Conservation (phyloP, 371 early-diverging fungal species). For the Mucor ambiguus region DNA sequence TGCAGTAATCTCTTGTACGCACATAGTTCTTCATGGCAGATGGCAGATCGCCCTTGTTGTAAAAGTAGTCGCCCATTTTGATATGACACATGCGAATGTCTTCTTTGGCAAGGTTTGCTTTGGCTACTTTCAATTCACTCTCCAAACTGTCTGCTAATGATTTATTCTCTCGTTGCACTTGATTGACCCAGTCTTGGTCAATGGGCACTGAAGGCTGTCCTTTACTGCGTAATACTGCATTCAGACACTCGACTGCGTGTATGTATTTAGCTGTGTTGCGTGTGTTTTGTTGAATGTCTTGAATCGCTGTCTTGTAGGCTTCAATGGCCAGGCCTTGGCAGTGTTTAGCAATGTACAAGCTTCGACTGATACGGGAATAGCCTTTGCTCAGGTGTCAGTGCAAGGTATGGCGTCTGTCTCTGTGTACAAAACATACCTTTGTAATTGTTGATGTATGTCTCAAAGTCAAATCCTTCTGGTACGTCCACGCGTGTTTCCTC, state of each 20-base stretch:
- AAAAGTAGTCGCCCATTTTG: constrained; percentile 78
- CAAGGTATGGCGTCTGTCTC: not conserved
- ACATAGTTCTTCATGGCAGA: constrained; percentile 71
- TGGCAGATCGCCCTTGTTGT: constrained; percentile 68
- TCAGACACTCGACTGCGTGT: constrained; percentile 50
- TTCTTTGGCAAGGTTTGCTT: constrained; percentile 76
- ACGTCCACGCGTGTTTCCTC: constrained; percentile 33
- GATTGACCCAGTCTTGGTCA: constrained; percentile 63
- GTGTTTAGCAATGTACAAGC: constrained; percentile 77
- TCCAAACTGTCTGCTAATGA: constrained; percentile 66
- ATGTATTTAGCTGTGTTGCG: constrained; percentile 57
- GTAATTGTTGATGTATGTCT: constrained; percentile 70
- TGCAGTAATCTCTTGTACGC: constrained; percentile 78
- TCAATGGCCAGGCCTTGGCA: constrained; percentile 71
- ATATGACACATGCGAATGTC: constrained; percentile 77
- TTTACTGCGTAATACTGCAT: constrained; percentile 49
- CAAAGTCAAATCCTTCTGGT: constrained; percentile 69
- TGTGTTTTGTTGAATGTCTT: constrained; percentile 56
- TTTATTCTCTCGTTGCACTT: constrained; percentile 49
- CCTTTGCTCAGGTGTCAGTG: constrained; percentile 40
- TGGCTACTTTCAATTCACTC: constrained; percentile 71
- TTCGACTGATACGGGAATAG: constrained; percentile 68
- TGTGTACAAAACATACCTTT: constrained; percentile 43
- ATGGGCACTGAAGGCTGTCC: constrained; percentile 3
- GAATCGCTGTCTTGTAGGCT: constrained; percentile 64